Evolutionary conservation across 2,329 filamentous ascomycete genomes (phyloP), one percentile per base, ranked within the genome.

Genomic region (Hyphodiscus sp.): DNA sequence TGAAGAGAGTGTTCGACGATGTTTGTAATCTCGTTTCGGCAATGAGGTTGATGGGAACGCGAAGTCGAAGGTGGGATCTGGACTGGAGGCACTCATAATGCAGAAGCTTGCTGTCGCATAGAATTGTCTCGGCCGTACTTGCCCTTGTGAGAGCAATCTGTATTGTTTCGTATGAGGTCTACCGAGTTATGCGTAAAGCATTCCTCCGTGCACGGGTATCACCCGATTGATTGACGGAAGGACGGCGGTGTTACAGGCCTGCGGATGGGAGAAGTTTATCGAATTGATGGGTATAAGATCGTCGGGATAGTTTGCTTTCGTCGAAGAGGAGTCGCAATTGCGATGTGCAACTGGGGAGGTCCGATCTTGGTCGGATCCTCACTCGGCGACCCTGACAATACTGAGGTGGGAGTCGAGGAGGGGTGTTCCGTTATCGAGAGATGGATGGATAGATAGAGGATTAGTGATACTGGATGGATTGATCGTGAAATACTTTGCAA

Each of bases 121-220:
- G 55, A 57, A n/a, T 16, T 53, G 54, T 56, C 50, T 56, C 54
- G 55, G 55, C 44, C 47, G 38, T 38, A 46, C 55, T 46, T 63
- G 51, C 58, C 54, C 23, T 56, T 61, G 53, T 48, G 43, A 20
- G 15, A 47, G 30, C 16, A n/a, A 38, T 5, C 33, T 38, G 13
- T 38, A 38, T 38, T 13, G 33, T 38, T 38, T 38, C 33, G 33
- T 38, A 2, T 13, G 33, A 38, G 33, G 13, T n/a, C 16, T 10
- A n/a, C 33, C 11, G 11, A 38, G 4, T 38, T n/a, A 38, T 38
- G 33, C 33, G 33, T 15, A 38, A n/a, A 38, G 33, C 2, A 15
- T 38, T 10, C 23, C 23, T 26, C 13, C 11, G 33, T 38, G 11
- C 33, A 38, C 5, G 33, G 33, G 16, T 33, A 38, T n/a, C 33